Conservation (phyloP, 495 filamentous ascomycete species). For the Podospora fimiseda region DNA sequence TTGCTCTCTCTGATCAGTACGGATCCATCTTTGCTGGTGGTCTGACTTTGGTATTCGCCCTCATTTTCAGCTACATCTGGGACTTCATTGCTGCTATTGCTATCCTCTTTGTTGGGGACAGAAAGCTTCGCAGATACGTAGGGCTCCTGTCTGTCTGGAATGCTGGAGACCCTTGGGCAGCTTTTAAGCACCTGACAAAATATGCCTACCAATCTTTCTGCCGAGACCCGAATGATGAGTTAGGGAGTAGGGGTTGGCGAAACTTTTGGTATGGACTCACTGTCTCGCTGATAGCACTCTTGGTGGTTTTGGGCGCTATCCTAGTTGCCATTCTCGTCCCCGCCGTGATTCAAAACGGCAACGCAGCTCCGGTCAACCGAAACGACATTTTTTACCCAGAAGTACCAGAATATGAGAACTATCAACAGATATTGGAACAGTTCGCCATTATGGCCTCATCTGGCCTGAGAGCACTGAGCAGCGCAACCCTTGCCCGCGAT, state of each 20-base stretch:
- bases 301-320: background rate
- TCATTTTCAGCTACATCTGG: background rate
- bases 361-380: background rate
- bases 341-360: background rate
- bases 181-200: background rate
- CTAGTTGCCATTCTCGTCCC: background rate
- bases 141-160: background rate
- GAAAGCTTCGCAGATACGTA: background rate
- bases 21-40: background rate
- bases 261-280: background rate
- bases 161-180: background rate
- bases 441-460: background rate
- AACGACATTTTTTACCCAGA: background rate
- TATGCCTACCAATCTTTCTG: background rate
- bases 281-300: background rate
- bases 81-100: background rate
- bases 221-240: background rate
- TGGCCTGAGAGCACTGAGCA: background rate
- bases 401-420: background rate
- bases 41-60: background rate
- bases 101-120: background rate
- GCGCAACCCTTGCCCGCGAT: background rate
- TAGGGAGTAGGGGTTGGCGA: background rate
- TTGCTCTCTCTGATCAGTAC: background rate
- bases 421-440: background rate